Percentiles rank a stretch among this genome's conserved stretches.
Conservation (phyloP, 2,329 filamentous ascomycete species). For the Xylariaceae sp. region DNA sequence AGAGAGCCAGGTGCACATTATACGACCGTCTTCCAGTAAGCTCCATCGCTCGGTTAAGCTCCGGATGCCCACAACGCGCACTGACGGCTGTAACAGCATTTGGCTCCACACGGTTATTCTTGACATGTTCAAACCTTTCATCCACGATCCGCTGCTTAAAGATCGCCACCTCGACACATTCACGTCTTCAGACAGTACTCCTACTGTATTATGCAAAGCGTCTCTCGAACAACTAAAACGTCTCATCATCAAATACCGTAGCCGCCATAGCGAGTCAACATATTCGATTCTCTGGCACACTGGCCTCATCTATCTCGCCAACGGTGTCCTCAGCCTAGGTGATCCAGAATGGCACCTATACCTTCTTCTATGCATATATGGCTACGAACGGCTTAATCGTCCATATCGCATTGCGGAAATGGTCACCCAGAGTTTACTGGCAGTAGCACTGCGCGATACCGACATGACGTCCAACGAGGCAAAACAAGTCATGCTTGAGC, state of each 20-base stretch:
- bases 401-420: constrained; percentile 35
- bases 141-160: constrained; percentile 1
- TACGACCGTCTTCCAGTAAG: constrained; percentile 37
- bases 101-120: constrained; percentile 39
- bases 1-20: constrained; percentile 30
- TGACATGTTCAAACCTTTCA: constrained; percentile 34
- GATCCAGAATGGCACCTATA: constrained; percentile 33
- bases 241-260: constrained; percentile 35
- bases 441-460: constrained; percentile 35
- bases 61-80: not conserved
- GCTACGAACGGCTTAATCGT: constrained; percentile 34
- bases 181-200: constrained; percentile 24
- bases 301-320: constrained; percentile 37
- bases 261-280: constrained; percentile 30
- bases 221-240: constrained; percentile 38
- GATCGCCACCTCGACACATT: constrained; percentile 29
- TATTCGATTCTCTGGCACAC: constrained; percentile 40
- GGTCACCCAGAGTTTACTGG: constrained; percentile 33
- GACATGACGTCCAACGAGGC: constrained; percentile 31
- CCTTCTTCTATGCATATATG: constrained; percentile 37
- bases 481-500: constrained; percentile 27
- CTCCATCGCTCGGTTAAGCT: not conserved
- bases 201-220: constrained; percentile 31
- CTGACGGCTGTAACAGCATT: constrained; percentile 26
- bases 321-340: constrained; percentile 33